Evolutionary conservation across 345 rosid genomes (phyloP).

Genomic region (Linum tenue): DNA sequence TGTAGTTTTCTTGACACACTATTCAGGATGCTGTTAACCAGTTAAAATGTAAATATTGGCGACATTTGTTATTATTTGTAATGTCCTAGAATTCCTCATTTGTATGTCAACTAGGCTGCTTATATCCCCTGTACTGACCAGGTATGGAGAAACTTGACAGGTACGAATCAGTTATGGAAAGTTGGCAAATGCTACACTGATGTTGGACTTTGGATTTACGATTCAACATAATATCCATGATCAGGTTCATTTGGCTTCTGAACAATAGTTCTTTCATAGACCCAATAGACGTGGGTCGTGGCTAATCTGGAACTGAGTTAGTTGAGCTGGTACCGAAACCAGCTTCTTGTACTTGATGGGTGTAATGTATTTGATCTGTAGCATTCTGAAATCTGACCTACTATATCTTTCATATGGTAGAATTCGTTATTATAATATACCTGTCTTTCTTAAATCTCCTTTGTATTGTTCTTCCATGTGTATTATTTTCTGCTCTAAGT

Average conservation of each 20-base stretch:
- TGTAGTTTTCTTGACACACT: no score
- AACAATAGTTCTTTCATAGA: not conserved
- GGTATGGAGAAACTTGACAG: slow-evolving; percentile 17
- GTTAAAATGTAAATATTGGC: no score
- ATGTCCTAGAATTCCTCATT: not conserved
- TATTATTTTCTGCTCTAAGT: slow-evolving; percentile 2
- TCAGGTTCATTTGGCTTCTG: slow-evolving; percentile 40
- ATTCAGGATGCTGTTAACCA: no score
- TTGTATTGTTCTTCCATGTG: not conserved
- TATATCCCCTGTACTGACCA: not conserved
- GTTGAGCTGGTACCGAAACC: not conserved
- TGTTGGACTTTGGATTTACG: slow-evolving; percentile 76
- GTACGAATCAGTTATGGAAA: slow-evolving; percentile 66
- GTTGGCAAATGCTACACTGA: slow-evolving; percentile 61
- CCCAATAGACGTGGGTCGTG: no score
- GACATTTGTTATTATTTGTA: not conserved
- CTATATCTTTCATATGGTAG: no score
- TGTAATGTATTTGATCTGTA: no score
- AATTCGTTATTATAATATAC: no score
- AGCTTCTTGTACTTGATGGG: not conserved
- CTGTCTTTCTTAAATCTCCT: not conserved
- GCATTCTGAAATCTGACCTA: no score
- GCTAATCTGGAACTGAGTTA: not conserved
- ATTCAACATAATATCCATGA: slow-evolving; percentile 57
- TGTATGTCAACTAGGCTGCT: not conserved